phyloP scores from a whole-genome alignment of 139 green algal genomes.

The Chlorella sp. region DNA sequence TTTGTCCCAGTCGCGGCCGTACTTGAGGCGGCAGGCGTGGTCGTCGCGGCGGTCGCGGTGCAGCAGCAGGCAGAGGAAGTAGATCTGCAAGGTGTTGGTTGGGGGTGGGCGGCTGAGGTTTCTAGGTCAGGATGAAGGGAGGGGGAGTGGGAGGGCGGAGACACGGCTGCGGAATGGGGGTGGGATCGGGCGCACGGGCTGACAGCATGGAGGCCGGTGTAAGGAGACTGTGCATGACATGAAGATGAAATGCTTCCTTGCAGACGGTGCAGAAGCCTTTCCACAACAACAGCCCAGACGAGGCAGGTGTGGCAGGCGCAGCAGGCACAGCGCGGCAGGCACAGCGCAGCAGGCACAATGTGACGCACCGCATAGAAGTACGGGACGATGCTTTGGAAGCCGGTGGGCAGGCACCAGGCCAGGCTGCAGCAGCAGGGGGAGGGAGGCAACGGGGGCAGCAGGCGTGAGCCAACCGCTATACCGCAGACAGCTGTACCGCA shows the following conservation, averaged over 20 bases:
- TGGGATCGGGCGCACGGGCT: background rate
- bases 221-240: background rate
- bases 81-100: background rate
- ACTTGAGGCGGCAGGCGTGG: conserved; percentile 90
- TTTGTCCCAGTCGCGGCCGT: conserved; percentile 94
- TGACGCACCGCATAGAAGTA: conserved; percentile 92
- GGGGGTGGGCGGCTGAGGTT: background rate
- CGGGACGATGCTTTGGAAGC: conserved; percentile 77
- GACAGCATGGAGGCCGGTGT: background rate
- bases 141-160: background rate
- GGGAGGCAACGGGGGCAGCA: background rate
- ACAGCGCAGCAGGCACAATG: background rate
- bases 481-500: background rate
- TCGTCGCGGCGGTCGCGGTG: conserved; percentile 90
- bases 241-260: background rate
- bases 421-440: background rate
- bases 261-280: background rate
- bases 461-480: background rate
- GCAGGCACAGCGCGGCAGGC: background rate
- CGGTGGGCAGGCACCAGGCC: conserved; percentile 93
- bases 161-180: too few relatives aligned
- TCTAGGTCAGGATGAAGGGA: background rate
- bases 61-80: conserved; percentile 48
- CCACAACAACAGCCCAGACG: background rate
- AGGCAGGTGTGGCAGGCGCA: background rate